phyloP scores from a whole-genome alignment of 2,329 filamentous ascomycete genomes.

The Colletotrichum navitas region DNA sequence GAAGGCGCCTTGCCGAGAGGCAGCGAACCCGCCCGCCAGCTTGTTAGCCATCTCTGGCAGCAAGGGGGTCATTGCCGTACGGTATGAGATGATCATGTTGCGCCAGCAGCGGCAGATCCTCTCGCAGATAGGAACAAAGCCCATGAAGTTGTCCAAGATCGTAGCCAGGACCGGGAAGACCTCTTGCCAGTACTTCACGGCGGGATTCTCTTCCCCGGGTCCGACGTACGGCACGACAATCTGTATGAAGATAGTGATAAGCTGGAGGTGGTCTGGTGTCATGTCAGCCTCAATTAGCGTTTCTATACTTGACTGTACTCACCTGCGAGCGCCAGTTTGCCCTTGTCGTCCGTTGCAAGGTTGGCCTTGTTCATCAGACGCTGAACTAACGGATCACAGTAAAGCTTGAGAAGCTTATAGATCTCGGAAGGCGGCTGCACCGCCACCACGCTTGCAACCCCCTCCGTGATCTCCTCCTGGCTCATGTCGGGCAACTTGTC shows the following conservation, averaged over 20 bases:
- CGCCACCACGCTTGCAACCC: slow-evolving; percentile 91
- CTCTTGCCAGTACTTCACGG: slow-evolving; percentile 96
- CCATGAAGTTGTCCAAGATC: slow-evolving; percentile 88
- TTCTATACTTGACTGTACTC: slow-evolving; percentile 47
- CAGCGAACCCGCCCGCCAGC: slow-evolving; percentile 85
- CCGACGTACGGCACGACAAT: slow-evolving; percentile 80
- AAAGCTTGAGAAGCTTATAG: slow-evolving; percentile 88
- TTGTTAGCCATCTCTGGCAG: slow-evolving; percentile 89
- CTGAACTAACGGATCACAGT: slow-evolving; percentile 90
- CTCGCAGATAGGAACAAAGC: slow-evolving; percentile 90
- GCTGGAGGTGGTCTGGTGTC: slow-evolving; percentile 82
- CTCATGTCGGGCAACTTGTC: slow-evolving; percentile 87
- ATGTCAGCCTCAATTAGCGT: slow-evolving; percentile 41
- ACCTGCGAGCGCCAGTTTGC: slow-evolving; percentile 89
- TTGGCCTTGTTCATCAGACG: slow-evolving; percentile 90
- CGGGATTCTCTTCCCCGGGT: slow-evolving; percentile 82
- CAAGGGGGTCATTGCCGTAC: slow-evolving; percentile 87
- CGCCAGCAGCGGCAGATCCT: slow-evolving; percentile 95
- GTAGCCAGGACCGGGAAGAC: slow-evolving; percentile 89
- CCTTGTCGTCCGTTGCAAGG: slow-evolving; percentile 82
- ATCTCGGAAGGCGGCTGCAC: slow-evolving; percentile 85
- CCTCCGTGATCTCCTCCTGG: slow-evolving; percentile 96
- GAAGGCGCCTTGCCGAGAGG: slow-evolving; percentile 93
- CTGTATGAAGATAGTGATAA: slow-evolving; percentile 92
- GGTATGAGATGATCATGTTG: slow-evolving; percentile 96